Percentiles rank a stretch among this genome's conserved stretches.
phyloP scores from a whole-genome alignment of 1,284 basidiomycete genomes.

The Ceratobasidium sp. region DNA sequence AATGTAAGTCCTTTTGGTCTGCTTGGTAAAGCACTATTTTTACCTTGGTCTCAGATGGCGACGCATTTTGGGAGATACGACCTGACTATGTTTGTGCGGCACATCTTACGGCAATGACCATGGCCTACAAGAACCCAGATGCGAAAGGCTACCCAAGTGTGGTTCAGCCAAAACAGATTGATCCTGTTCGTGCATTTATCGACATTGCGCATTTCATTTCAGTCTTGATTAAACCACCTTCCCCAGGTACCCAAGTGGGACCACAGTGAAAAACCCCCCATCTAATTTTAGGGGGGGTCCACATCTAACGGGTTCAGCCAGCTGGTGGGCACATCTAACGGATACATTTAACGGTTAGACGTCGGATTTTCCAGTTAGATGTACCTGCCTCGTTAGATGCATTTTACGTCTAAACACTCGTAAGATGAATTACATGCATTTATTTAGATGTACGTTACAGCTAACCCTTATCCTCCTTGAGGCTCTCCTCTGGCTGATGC shows the following conservation, averaged over 20 bases:
- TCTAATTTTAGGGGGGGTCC: no score
- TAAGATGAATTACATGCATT: no score
- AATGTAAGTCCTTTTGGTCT: neutral
- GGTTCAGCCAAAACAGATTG: neutral
- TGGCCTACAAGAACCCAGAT: neutral
- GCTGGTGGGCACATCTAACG: no score
- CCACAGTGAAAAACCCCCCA: no score
- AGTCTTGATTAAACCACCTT: neutral
- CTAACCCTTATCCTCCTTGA: no score
- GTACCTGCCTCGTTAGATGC: no score
- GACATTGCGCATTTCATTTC: neutral
- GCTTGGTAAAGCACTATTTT: neutral
- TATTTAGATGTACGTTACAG: no score
- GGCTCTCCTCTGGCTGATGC: no score
- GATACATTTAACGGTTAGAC: no score
- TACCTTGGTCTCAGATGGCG: neutral
- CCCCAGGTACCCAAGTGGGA: neutral
- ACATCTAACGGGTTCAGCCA: no score
- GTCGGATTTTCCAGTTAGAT: no score
- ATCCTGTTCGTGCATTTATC: neutral
- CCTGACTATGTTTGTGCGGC: neutral
- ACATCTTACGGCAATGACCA: neutral
- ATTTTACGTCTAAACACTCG: no score
- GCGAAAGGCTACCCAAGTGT: conserved; percentile 1
- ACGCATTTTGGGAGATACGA: neutral